Conservation (phyloP, 202 grass and related monocot genomes). For the Eragrostis tef region DNA sequence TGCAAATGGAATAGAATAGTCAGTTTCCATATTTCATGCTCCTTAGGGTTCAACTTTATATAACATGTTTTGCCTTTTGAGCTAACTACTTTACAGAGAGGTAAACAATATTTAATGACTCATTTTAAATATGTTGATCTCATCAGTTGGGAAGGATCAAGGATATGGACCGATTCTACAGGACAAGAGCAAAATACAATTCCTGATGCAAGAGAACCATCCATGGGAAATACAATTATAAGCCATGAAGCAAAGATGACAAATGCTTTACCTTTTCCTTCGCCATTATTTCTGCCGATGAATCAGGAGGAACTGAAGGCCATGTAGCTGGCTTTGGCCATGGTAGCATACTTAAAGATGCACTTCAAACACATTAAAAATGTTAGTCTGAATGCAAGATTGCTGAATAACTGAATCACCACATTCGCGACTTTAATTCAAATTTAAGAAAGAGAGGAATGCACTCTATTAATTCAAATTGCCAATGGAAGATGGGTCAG, state of each 20-base stretch:
- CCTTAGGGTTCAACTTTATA: conserved; percentile 4
- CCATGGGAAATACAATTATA: conserved; percentile 46
- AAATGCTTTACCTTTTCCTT: conserved; percentile 93
- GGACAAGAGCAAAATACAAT: conserved; percentile 21
- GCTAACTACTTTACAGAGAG: conserved; percentile 26
- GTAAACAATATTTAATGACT: conserved; percentile 7
- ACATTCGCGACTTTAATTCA: conserved; percentile 17
- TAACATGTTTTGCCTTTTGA: conserved; percentile 11
- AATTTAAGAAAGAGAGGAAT: conserved; percentile 28
- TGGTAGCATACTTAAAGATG: conserved; percentile 96
- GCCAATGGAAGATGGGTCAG: conserved; percentile 25
- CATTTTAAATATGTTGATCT: conserved; percentile 30
- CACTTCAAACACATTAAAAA: conserved; percentile 59
- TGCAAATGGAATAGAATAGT: conserved; percentile 22
- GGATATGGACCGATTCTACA: conserved; percentile 36
- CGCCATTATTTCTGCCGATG: conserved; percentile 78
- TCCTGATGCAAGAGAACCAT: conserved; percentile 39
- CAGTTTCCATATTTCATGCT: conserved; percentile 21
- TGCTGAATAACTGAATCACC: conserved; percentile 25
- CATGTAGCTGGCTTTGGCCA: conserved; percentile 98
- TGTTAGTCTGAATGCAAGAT: conserved; percentile 35
- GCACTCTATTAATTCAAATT: conserved; percentile 28
- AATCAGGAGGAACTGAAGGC: conserved; percentile 84
- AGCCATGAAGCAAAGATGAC: conserved; percentile 27
- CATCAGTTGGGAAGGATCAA: conserved; percentile 42